Evolutionary conservation across 768 basidiomycete species (phyloP).

Genomic region (Cantharellus anzutake): DNA sequence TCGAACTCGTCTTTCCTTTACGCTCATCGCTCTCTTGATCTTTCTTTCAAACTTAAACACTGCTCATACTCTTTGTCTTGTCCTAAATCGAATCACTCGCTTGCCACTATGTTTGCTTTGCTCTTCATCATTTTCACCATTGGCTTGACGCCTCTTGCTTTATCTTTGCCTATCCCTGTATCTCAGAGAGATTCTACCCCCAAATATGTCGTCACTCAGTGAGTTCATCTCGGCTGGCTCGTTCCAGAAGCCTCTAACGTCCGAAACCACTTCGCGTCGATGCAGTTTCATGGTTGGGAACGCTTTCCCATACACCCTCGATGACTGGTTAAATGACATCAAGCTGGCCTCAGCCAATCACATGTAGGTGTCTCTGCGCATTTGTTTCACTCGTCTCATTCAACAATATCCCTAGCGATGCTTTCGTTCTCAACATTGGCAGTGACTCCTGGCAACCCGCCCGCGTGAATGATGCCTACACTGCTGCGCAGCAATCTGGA

Average conservation of each 20-base stretch:
- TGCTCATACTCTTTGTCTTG: background rate
- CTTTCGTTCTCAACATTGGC: conserved; percentile 23
- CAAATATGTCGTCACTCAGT: background rate
- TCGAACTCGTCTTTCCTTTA: no score
- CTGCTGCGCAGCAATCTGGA: conserved; percentile 25
- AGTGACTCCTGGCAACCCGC: conserved; percentile 20
- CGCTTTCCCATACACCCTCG: conserved; percentile 7
- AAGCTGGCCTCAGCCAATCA: conserved; percentile 4
- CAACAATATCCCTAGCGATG: conserved; percentile 20
- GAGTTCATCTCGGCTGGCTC: background rate
- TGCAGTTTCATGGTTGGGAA: conserved; percentile 8
- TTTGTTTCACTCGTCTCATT: conserved; percentile 8
- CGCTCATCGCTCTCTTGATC: background rate
- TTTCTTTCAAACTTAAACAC: background rate
- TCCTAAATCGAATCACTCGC: background rate
- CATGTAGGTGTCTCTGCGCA: background rate
- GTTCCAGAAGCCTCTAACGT: no score
- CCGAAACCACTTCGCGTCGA: background rate
- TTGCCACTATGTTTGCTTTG: background rate
- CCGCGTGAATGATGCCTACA: conserved; percentile 18
- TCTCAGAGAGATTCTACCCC: background rate
- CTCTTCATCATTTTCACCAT: background rate
- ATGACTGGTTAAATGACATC: conserved; percentile 8
- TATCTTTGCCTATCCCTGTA: background rate
- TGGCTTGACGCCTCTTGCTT: background rate